phyloP scores from a whole-genome alignment of 345 rosid genomes.

The Citrus mangshanensis region DNA sequence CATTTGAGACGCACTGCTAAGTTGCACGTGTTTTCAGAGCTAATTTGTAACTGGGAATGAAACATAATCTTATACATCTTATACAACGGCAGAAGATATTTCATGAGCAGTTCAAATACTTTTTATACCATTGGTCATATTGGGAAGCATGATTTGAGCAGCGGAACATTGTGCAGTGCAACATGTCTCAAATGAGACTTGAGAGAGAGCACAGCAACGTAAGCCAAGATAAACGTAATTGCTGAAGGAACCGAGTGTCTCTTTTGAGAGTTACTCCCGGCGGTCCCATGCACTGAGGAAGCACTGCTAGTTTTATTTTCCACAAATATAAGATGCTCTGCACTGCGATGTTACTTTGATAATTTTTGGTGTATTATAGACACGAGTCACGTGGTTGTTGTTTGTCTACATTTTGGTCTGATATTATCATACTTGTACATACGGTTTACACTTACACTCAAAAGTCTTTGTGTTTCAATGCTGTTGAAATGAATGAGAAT shows the following conservation, averaged over 20 bases:
- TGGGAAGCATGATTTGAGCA: background rate
- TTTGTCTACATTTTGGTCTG: background rate
- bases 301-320: background rate
- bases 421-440: constrained; percentile 32
- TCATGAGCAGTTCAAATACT: background rate
- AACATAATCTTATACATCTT: background rate
- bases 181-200: background rate
- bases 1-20: background rate
- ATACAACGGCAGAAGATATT: background rate
- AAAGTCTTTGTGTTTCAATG: background rate
- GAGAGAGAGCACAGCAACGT: background rate
- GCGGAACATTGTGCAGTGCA: background rate
- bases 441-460: background rate
- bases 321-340: background rate
- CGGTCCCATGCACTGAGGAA: background rate
- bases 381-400: background rate
- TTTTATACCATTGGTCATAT: background rate
- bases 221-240: background rate
- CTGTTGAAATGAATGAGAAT: background rate
- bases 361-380: background rate
- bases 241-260: background rate
- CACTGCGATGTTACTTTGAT: constrained; percentile 10
- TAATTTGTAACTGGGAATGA: background rate
- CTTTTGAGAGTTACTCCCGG: background rate
- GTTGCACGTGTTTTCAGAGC: background rate